These are phyloP conservation scores for Platanthera guangdongensis DNA, from an alignment of 106 monocot species.

Conservation along the genomic window DNA sequence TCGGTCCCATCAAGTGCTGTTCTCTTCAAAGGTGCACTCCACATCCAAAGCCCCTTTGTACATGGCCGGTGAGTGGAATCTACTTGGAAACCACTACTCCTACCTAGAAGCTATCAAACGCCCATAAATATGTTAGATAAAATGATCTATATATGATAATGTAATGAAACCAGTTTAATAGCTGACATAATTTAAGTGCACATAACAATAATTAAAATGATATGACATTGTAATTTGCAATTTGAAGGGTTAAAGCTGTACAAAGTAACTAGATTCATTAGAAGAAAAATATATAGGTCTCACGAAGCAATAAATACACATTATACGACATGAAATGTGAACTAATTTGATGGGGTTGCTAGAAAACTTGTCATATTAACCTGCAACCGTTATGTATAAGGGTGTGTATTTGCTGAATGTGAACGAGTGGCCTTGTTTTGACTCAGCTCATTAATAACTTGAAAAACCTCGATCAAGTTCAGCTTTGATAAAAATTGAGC, in stretches of 20 bases:
- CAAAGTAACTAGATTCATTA: too few relatives aligned
- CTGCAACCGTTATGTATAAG: not conserved
- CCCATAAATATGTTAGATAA: conserved; percentile 1
- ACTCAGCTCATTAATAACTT: not conserved
- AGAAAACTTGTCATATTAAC: not conserved
- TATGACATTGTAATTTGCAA: not conserved
- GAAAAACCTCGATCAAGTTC: not conserved
- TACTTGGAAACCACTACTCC: conserved; percentile 75
- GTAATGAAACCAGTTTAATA: not conserved
- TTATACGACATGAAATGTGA: too few relatives aligned
- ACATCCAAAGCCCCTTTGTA: conserved; percentile 85
- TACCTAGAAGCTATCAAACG: conserved; percentile 63
- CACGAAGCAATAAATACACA: too few relatives aligned
- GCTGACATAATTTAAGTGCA: not conserved
- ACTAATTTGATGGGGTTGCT: not conserved
- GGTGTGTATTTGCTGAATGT: not conserved
- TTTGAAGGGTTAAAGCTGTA: not conserved
- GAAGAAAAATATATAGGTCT: too few relatives aligned
- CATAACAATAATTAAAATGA: not conserved
- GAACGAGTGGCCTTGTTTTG: not conserved
- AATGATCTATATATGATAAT: not conserved
- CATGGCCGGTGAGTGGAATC: conserved; percentile 71
- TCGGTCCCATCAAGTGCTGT: conserved; percentile 96
- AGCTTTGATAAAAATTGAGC: too few relatives aligned
- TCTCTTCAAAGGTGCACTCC: conserved; percentile 78